Conservation (phyloP, 345 rosid species). For the Linum usitatissimum region DNA sequence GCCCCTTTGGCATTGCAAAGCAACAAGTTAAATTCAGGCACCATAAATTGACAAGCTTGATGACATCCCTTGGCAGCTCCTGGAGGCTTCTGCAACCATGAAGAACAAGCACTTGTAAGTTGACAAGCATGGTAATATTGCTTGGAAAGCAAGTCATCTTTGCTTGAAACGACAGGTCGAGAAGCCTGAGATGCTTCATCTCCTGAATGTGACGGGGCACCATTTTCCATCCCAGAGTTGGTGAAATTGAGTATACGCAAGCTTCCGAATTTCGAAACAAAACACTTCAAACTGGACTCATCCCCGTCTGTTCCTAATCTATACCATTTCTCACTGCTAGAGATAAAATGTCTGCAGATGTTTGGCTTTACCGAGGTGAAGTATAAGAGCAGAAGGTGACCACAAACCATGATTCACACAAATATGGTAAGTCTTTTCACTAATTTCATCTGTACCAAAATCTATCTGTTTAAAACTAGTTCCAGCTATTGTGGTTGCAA, state of each 20-base stretch:
- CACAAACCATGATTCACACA: not conserved
- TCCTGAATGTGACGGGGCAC: not conserved
- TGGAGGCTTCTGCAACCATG: not conserved
- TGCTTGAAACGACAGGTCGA: not conserved
- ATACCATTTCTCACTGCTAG: not conserved
- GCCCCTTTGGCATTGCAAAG: not conserved
- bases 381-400: not conserved
- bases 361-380: not conserved
- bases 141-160: not conserved
- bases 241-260: not conserved
- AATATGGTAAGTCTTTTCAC: not conserved
- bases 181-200: not conserved
- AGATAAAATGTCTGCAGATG: not conserved
- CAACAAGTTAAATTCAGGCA: not conserved
- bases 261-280: not conserved
- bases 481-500: not conserved
- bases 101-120: not conserved
- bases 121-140: not conserved
- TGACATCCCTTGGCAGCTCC: not conserved
- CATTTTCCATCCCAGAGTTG: not conserved
- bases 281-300: not conserved
- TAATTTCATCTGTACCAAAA: not conserved
- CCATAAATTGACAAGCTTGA: not conserved
- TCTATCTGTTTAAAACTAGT: not conserved
- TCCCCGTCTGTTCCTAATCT: not conserved